Percentiles rank a stretch among this genome's conserved stretches.
These are phyloP conservation scores for Leccinum pachyderme DNA, from an alignment of 1,284 basidiomycete genomes.

Conservation along the genomic window DNA sequence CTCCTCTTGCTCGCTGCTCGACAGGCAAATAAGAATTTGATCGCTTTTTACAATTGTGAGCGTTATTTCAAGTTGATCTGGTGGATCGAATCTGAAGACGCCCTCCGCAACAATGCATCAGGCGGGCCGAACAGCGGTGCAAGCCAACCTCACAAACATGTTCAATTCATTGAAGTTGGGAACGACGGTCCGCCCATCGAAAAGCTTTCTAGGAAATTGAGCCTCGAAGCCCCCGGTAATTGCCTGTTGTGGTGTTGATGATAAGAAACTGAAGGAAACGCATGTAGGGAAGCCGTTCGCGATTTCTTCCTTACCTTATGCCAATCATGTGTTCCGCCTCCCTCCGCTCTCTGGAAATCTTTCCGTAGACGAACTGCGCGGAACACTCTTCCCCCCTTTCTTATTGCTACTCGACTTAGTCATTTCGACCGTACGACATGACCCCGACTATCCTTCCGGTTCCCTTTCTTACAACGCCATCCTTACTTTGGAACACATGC, in stretches of 20 bases:
- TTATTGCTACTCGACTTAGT: conserved; percentile 75
- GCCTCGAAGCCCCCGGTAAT: conserved; percentile 47
- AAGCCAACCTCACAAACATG: conserved; percentile 84
- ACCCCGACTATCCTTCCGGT: conserved; percentile 56
- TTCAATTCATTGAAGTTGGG: conserved; percentile 71
- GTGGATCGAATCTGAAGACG: neutral
- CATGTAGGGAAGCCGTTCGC: conserved; percentile 69
- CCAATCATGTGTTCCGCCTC: conserved; percentile 75
- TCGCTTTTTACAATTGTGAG: conserved; percentile 87
- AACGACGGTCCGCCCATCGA: conserved; percentile 73
- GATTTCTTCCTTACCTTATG: conserved; percentile 67
- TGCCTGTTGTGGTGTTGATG: neutral
- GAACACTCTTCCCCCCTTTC: conserved; percentile 61
- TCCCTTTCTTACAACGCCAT: conserved; percentile 80
- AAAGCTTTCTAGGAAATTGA: conserved; percentile 54
- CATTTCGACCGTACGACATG: conserved; percentile 72
- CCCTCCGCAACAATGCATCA: conserved; percentile 24
- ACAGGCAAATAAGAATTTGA: conserved; percentile 54
- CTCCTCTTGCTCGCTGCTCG: conserved; percentile 66
- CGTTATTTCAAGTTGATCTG: neutral
- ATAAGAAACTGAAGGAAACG: conserved; percentile 11
- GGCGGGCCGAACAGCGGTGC: conserved; percentile 82
- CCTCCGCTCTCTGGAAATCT: conserved; percentile 47
- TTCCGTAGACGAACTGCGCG: conserved; percentile 50
- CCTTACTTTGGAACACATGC: conserved; percentile 79